Evolutionary conservation across 805 yeast species (phyloP), one percentile per base, ranked within the genome.

Genomic region (Barnettozyma botsteinii): DNA sequence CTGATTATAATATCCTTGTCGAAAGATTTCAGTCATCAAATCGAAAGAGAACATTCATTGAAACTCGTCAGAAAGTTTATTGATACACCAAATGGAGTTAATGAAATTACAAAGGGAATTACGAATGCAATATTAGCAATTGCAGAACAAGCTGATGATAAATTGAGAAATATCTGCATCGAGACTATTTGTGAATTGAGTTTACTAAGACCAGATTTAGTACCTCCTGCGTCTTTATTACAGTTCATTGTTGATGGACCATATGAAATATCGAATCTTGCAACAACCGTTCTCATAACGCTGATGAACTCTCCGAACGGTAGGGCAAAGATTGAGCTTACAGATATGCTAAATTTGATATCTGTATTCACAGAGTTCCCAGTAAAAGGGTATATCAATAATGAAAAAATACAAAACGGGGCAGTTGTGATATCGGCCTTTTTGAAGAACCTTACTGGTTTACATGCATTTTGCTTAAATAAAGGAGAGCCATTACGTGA

Each of bases 11-110:
- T 77, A 13, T 71, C 94, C 0, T 61, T 91, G 25, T 70, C 84
- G 1, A 77, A 77, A 37, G 81, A 78, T 18, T 63, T 70, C 27
- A 58, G 75, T 3, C 60, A 54, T 41, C 71, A 76, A 19, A 59
- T 77, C 3, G 96, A 89, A 52, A 72, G 88, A 44, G 81, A 78
- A 34, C 87, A 88, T 52, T 93, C 94, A 0, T 53, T 91, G 24
- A 83, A 81, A 51, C 63, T 87, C 20, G 62, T 87, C 0, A 67
- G 96, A 22, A 65, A 70, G 24, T 76, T 84, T 42, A 51, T 84
- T 3, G 79, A 72, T 29, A 64, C 77, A 3, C 70, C 68, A 2
- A 64, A 56, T 55, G 91, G 87, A 2, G 61, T 68, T 7, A 59
- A 65, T 18, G 72, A 69, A 49, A 53, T 84, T 14, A 70, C 80